phyloP scores from a whole-genome alignment of 2,329 filamentous ascomycete genomes.

The Pseudopithomyces maydicus region DNA sequence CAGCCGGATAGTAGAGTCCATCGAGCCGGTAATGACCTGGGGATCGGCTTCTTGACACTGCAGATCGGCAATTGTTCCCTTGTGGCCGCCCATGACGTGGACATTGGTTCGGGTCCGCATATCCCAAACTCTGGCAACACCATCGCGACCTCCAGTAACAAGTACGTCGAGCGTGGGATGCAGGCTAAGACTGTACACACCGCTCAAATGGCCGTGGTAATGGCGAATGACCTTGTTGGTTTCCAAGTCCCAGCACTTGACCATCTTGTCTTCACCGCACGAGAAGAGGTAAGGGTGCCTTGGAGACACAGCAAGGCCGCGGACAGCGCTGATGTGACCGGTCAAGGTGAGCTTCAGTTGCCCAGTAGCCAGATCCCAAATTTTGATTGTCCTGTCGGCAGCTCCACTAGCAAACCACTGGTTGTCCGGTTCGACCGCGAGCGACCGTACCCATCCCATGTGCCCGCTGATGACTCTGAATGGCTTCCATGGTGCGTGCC shows the following conservation, averaged over 20 bases:
- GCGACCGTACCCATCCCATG: conserved; percentile 78
- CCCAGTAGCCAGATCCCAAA: conserved; percentile 94
- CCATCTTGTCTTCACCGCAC: conserved; percentile 99
- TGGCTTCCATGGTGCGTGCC: conserved; percentile 97
- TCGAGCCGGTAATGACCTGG: conserved; percentile 89
- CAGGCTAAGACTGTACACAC: conserved; percentile 90
- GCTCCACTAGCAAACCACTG: conserved; percentile 97
- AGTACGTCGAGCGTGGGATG: conserved; percentile 94
- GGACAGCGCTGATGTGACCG: conserved; percentile 37
- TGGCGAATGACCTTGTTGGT: conserved; percentile 90
- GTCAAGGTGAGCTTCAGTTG: conserved; percentile 35
- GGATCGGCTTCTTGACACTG: conserved; percentile 96
- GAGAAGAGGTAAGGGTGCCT: conserved; percentile 97
- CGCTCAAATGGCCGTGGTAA: conserved; percentile 95
- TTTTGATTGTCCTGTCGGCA: conserved; percentile 96
- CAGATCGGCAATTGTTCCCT: conserved; percentile 84
- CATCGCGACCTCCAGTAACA: conserved; percentile 92
- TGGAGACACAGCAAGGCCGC: conserved; percentile 85
- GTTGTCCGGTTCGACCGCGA: conserved; percentile 91
- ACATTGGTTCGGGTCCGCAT: conserved; percentile 89
- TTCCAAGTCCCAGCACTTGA: conserved; percentile 99
- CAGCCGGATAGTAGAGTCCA: conserved; percentile 69
- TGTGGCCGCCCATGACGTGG: conserved; percentile 90
- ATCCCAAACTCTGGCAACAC: conserved; percentile 61
- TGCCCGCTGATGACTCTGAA: conserved; percentile 98